phyloP scores from a whole-genome alignment of 441 rosid species.

The Rhodomyrtus psidioides region DNA sequence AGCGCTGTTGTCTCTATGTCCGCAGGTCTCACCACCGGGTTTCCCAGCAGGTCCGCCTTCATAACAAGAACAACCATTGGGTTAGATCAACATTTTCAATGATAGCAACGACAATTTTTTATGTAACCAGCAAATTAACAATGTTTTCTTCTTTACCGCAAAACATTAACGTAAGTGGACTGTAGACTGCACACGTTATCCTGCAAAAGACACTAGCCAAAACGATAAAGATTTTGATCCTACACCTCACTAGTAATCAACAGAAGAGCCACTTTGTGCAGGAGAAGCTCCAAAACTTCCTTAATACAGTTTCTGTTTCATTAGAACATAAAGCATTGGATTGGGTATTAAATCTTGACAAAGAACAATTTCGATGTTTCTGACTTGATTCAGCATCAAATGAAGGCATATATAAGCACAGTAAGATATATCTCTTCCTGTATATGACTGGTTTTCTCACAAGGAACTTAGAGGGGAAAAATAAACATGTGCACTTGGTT shows the following conservation, averaged over 20 bases:
- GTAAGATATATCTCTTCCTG: neutral
- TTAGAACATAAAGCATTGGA: neutral
- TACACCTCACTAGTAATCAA: neutral
- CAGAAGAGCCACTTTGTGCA: neutral
- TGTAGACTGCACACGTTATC: neutral
- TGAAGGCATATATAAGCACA: neutral
- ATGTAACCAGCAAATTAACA: neutral
- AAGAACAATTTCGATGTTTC: neutral
- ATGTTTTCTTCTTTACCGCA: neutral
- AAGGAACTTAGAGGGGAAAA: neutral
- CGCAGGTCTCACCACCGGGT: conserved; percentile 74
- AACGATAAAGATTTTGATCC: neutral
- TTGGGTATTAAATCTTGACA: neutral
- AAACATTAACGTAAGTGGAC: neutral
- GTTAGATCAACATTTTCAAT: neutral
- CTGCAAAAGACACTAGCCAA: neutral
- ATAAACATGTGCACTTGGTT: neutral
- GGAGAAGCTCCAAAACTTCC: neutral
- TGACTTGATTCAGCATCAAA: neutral
- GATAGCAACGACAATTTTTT: neutral
- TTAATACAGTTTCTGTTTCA: neutral
- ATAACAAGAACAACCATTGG: neutral
- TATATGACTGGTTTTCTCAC: neutral
- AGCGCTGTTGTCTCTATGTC: conserved; percentile 88
- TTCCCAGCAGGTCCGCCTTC: conserved; percentile 84